Percentiles rank a stretch among this genome's conserved stretches.
Evolutionary conservation across 768 basidiomycete genomes (phyloP).

Genomic region (Russula sp.): DNA sequence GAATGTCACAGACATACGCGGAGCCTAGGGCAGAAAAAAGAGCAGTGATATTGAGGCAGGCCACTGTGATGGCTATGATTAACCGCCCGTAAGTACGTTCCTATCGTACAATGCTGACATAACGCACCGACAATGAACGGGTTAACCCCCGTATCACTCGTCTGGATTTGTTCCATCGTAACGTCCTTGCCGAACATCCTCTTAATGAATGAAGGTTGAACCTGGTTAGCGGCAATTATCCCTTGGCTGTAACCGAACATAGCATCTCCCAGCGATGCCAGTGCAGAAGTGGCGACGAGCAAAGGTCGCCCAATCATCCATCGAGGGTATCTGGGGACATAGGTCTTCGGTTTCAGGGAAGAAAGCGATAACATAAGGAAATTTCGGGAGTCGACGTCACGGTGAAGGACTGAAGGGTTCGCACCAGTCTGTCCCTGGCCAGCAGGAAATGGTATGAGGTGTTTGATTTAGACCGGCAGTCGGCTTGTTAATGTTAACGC

Average conservation of each 20-base stretch:
- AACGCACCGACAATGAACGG: constrained; percentile 42
- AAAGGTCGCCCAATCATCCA: constrained; percentile 47
- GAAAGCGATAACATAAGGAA: constrained; percentile 15
- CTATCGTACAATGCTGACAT: neutral
- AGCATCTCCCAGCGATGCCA: constrained; percentile 51
- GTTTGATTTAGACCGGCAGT: neutral
- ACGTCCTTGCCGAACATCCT: constrained; percentile 43
- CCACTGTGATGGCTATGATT: constrained; percentile 41
- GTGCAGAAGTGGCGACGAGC: constrained; percentile 45
- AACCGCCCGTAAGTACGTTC: neutral
- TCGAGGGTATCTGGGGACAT: constrained; percentile 44
- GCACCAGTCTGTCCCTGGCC: neutral
- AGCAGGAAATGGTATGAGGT: neutral
- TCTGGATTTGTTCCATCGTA: constrained; percentile 41
- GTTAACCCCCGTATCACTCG: constrained; percentile 39
- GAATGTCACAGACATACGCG: constrained; percentile 45
- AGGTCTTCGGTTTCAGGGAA: constrained; percentile 34
- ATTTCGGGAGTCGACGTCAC: neutral
- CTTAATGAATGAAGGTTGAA: constrained; percentile 47
- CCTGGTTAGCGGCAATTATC: constrained; percentile 45
- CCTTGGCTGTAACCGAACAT: constrained; percentile 54
- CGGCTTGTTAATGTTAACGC: too few relatives aligned
- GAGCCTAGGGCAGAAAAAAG: constrained; percentile 40
- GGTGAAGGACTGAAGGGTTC: neutral
- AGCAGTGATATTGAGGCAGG: constrained; percentile 47